Evolutionary conservation across 768 basidiomycete species (phyloP).

Genomic region (Hygrophoropsis aurantiaca): DNA sequence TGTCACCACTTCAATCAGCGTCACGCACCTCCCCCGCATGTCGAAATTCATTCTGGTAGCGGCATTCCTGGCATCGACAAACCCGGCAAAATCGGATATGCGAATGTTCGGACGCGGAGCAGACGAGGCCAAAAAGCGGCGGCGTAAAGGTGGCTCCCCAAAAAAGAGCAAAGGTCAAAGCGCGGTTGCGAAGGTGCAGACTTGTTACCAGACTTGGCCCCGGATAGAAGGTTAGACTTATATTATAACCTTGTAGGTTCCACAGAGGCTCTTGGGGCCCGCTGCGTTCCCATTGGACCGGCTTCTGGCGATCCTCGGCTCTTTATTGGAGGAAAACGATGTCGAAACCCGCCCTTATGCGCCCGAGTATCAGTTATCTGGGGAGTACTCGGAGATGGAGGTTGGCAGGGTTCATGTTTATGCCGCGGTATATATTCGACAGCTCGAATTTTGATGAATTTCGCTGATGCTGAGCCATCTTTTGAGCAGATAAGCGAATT

Average conservation of each 20-base stretch:
- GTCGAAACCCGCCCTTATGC: conserved; percentile 44
- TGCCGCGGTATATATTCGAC: conserved; percentile 41
- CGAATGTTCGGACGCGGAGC: conserved; percentile 78
- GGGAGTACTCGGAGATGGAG: conserved; percentile 78
- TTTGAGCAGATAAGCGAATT: conserved; percentile 62
- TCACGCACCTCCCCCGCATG: conserved; percentile 55
- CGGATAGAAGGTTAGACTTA: background rate
- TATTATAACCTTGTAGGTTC: conserved; percentile 42
- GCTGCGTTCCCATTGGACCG: conserved; percentile 77
- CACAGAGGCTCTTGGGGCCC: conserved; percentile 81
- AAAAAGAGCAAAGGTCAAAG: conserved; percentile 40
- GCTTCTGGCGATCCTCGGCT: conserved; percentile 76
- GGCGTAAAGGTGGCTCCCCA: conserved; percentile 38
- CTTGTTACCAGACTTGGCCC: background rate
- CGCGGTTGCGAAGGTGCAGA: conserved; percentile 45
- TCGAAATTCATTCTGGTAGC: conserved; percentile 76
- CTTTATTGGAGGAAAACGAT: conserved; percentile 71
- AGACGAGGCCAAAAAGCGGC: conserved; percentile 62
- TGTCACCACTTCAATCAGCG: conserved; percentile 12
- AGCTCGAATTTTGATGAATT: background rate
- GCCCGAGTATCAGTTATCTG: conserved; percentile 53
- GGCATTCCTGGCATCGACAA: conserved; percentile 80
- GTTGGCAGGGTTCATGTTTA: conserved; percentile 59
- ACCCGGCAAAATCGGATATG: conserved; percentile 77
- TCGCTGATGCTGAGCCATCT: conserved; percentile 1